Base-by-base conservation (phyloP, 768 basidiomycete genomes). In the Lyophyllum atratum region DNA sequence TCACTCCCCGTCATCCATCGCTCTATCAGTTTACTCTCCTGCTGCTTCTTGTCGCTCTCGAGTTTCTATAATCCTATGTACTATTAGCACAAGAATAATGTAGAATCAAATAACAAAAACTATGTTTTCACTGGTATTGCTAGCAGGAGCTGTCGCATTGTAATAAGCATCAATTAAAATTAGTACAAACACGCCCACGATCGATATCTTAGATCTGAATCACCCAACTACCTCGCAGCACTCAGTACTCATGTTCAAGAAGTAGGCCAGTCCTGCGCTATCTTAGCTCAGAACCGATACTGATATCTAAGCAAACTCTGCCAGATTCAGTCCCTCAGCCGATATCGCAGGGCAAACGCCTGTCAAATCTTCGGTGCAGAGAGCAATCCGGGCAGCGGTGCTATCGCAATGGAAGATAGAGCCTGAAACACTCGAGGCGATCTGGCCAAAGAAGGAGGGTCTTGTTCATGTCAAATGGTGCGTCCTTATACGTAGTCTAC, bases 371-470 rank as follows among this genome's bases (percentile, higher is more conserved):
- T 98, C 95, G 24, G 88, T 93, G 7, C 96, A 98, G 70, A 83
- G 97, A 67, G 82, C 84, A 63, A 94, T 98, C 72, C 87, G 97
- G 54, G 76, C 87, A 22, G 80, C 79, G 44, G 76, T 97, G 29
- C 79, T 97, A 48, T 82, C 88, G 19, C 94, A 96, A 70, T 90
- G 93, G 82, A 90, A 86, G 65, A 82, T 92, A 49, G 85, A 87
- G 59, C 80, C 85, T 40, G 92, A 92, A 60, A 85, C 87, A 2
- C 76, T 98, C 28, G 97, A 99, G 68, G 83, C 83, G 64, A 83
- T 99, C 50, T 99, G 97, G 97, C 93, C 95, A 2, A 99, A 98
- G 90, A 99, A 98, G 80, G 96, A 98, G 78, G 82, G 88, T 2
- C 78, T 98, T 46, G 87, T 90, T 4, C 89, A 91, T 66, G 92